Evolutionary conservation across 331 rosid genomes (phyloP).

Genomic region (Cydonia oblonga): DNA sequence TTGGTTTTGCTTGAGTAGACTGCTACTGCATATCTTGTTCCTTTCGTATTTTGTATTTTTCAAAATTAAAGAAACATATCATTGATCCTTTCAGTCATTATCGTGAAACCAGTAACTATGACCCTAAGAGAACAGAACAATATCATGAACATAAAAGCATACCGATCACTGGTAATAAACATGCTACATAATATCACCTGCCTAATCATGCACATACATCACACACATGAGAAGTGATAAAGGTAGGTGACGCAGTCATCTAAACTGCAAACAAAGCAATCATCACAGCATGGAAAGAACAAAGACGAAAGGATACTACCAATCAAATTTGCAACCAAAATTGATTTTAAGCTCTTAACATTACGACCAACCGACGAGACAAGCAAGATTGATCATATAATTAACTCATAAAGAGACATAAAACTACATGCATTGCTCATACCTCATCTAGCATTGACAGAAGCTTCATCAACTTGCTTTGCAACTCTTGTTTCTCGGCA

Average conservation of each 20-base stretch:
- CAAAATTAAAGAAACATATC: neutral
- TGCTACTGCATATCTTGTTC: neutral
- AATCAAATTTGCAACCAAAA: neutral
- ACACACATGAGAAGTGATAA: neutral
- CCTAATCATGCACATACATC: neutral
- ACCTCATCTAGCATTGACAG: conserved; percentile 75
- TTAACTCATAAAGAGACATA: neutral
- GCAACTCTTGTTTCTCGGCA: conserved; percentile 65
- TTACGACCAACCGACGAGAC: neutral
- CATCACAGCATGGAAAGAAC: neutral
- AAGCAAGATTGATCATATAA: neutral
- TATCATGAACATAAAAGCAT: neutral
- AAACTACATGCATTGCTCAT: conserved; percentile 6
- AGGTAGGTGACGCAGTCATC: neutral
- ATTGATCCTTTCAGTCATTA: too few species aligned
- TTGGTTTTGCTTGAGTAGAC: neutral
- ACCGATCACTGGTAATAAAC: neutral
- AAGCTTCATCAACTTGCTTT: conserved; percentile 61
- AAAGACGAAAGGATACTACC: neutral
- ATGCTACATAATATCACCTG: neutral
- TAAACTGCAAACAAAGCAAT: neutral
- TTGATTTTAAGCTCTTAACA: neutral
- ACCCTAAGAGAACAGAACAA: neutral
- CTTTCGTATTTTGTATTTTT: neutral
- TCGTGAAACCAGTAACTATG: neutral